A percentile compares a stretch with the other conserved stretches of the same genome.
Evolutionary conservation across 2,329 filamentous ascomycete genomes (phyloP).

Genomic region (Pseudocercospora pini-densiflorae): DNA sequence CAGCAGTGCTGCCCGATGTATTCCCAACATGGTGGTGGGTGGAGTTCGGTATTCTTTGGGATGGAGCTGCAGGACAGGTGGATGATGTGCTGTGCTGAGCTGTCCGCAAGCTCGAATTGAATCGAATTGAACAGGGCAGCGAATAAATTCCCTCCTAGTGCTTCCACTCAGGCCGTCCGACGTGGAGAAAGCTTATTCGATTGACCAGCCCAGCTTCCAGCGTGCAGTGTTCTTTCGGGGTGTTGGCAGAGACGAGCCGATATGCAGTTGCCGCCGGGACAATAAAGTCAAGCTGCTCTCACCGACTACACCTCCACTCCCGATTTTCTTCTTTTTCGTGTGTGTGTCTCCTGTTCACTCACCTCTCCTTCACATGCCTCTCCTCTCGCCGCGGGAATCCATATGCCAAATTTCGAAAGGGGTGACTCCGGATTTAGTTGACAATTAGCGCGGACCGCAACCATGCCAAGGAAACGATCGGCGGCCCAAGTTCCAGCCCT

Average conservation of each 20-base stretch:
- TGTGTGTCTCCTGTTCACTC: not conserved
- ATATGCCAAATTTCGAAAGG: not conserved
- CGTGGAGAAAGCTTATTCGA: not conserved
- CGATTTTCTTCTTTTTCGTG: not conserved
- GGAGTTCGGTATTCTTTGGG: constrained; percentile 7
- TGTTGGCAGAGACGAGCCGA: not conserved
- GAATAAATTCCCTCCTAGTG: not conserved
- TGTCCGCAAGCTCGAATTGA: not conserved
- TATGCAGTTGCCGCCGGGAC: not conserved
- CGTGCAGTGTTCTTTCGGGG: not conserved
- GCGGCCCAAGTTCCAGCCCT: too few species aligned
- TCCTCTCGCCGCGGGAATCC: not conserved
- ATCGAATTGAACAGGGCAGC: not conserved
- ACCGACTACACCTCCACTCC: not conserved
- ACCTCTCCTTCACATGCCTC: not conserved
- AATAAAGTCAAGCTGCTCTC: not conserved
- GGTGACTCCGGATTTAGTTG: not conserved
- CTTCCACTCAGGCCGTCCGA: not conserved
- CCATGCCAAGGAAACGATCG: not conserved
- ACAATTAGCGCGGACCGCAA: not conserved
- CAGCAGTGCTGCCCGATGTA: constrained; percentile 62
- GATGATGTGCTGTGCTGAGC: constrained; percentile 7
- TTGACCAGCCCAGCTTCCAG: not conserved
- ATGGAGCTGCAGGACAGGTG: constrained; percentile 13
- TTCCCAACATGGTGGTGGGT: constrained; percentile 68